Percentiles rank a stretch among this genome's conserved stretches.
phyloP scores from a whole-genome alignment of 2,329 filamentous ascomycete genomes.

The Claviceps digitariae region DNA sequence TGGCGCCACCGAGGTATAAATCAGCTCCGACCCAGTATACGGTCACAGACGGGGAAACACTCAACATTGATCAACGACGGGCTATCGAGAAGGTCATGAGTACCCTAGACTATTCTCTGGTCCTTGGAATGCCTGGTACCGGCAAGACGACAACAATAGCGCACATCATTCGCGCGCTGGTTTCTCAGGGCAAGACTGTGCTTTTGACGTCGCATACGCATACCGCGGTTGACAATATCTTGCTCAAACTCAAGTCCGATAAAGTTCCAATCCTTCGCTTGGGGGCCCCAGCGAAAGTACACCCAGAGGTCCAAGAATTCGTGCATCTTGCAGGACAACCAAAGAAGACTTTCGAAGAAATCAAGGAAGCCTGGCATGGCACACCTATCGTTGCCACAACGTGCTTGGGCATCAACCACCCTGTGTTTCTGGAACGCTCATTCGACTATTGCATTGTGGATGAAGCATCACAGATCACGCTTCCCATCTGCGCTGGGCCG shows the following conservation, averaged over 20 bases:
- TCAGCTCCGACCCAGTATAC: slow-evolving; percentile 47
- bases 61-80: slow-evolving; percentile 77
- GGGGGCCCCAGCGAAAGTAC: slow-evolving; percentile 72
- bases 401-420: slow-evolving; percentile 82
- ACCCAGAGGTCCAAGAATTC: slow-evolving; percentile 77
- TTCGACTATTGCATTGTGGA: slow-evolving; percentile 99
- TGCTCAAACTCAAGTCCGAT: slow-evolving; percentile 76
- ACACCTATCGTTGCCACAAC: slow-evolving; percentile 89
- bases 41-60: slow-evolving; percentile 45
- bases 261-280: slow-evolving; percentile 72
- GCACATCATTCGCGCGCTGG: slow-evolving; percentile 84
- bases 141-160: slow-evolving; percentile 98
- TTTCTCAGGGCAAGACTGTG: slow-evolving; percentile 82
- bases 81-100: slow-evolving; percentile 95
- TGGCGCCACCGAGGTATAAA: slow-evolving; percentile 61
- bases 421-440: slow-evolving; percentile 71
- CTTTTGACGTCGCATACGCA: slow-evolving; percentile 93
- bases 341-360: slow-evolving; percentile 67
- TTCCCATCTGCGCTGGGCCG: slow-evolving; percentile 86
- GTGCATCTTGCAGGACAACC: slow-evolving; percentile 63
- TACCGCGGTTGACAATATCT: slow-evolving; percentile 94
- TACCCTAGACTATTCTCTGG: slow-evolving; percentile 88
- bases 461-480: slow-evolving; percentile 91
- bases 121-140: slow-evolving; percentile 95
- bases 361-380: slow-evolving; percentile 70